A percentile compares a stretch with the other conserved stretches of the same genome.
These are phyloP conservation scores for Myriosclerotinia scirpicola DNA, from an alignment of 2,329 filamentous ascomycete species.

Conservation along the genomic window DNA sequence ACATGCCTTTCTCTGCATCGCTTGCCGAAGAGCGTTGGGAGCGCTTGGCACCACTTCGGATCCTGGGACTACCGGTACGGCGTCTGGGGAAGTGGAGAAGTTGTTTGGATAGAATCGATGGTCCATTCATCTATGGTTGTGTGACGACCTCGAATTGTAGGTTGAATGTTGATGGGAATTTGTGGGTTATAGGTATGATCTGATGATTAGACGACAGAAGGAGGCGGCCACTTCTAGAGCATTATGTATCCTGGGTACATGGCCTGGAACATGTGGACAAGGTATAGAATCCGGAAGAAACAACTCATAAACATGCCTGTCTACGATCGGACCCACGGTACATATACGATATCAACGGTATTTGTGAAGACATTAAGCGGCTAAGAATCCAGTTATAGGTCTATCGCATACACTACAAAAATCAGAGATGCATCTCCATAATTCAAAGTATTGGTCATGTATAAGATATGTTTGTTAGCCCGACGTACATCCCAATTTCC, in stretches of 20 bases:
- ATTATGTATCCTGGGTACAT: slow-evolving; percentile 38
- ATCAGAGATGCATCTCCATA: not conserved
- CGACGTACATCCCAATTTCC: slow-evolving; percentile 11
- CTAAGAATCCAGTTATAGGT: slow-evolving; percentile 22
- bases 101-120: slow-evolving; percentile 22
- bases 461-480: slow-evolving; percentile 14
- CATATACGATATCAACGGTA: slow-evolving; percentile 40
- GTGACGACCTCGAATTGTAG: slow-evolving; percentile 6
- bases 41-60: slow-evolving; percentile 22
- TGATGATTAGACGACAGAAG: slow-evolving; percentile 31
- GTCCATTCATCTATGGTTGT: slow-evolving; percentile 18
- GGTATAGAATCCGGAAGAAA: slow-evolving; percentile 30
- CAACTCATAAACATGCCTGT: slow-evolving; percentile 31
- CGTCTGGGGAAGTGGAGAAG: slow-evolving; percentile 24
- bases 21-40: slow-evolving; percentile 29
- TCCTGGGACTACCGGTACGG: slow-evolving; percentile 20
- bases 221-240: slow-evolving; percentile 28
- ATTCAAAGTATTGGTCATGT: slow-evolving; percentile 18
- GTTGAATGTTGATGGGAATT: slow-evolving; percentile 17
- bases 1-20: slow-evolving; percentile 37
- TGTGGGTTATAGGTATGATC: slow-evolving; percentile 31
- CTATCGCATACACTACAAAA: slow-evolving; percentile 7
- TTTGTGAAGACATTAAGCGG: slow-evolving; percentile 47
- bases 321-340: slow-evolving; percentile 44
- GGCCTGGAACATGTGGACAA: slow-evolving; percentile 35